Base-by-base conservation (phyloP, 768 basidiomycete genomes). In the Serendipita sp. region DNA sequence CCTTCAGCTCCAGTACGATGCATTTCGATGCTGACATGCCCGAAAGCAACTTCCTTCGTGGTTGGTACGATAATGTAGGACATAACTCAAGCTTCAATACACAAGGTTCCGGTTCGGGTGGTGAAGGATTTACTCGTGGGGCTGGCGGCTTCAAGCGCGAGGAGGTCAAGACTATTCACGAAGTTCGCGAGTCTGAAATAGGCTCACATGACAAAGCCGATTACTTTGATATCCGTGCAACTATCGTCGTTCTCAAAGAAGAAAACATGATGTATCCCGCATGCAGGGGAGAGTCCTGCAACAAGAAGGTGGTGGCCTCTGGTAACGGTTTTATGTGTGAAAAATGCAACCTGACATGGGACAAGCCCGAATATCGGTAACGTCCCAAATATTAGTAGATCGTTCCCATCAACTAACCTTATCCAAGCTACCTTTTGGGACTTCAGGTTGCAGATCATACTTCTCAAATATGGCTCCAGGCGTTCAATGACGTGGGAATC, bases 391-490 rank as follows among this genome's bases (percentile, higher is more conserved):
- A 5, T 24, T 64, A 47, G 64, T 64, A 34, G 54, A 47, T 30
- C 63, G 65, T 32, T 38, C 30, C 18, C 45, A 65, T 3, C 45
- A 66, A 54, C 66, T 68, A 65, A 34, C 32, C 45, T 3, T 16
- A 45, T 46, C 35, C 3, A 58, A 44, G 35, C 53, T 91, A 88
- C 69, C 85, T 95, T 70, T 79, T 98, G 68, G 81, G 84, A 45
- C 79, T 96, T 77, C 89, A 89, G 54, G 86, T 92, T 2, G 82
- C 90, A n/a, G 96, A 99, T 73, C 82, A 85, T 76, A 89, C 91
- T 16, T 86, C 84, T 24, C 90, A 94, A 73, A 81, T 84, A 16
- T 98, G 95, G 95, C 76, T 97, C 51, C 89, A 90, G 67, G 92
- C 89, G 2, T 99, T 99, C 79, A 95, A 99, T 72, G 95, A 98